Base-by-base conservation (phyloP, 108 stramenopile genomes). In the Asterionellopsis glacialis region DNA sequence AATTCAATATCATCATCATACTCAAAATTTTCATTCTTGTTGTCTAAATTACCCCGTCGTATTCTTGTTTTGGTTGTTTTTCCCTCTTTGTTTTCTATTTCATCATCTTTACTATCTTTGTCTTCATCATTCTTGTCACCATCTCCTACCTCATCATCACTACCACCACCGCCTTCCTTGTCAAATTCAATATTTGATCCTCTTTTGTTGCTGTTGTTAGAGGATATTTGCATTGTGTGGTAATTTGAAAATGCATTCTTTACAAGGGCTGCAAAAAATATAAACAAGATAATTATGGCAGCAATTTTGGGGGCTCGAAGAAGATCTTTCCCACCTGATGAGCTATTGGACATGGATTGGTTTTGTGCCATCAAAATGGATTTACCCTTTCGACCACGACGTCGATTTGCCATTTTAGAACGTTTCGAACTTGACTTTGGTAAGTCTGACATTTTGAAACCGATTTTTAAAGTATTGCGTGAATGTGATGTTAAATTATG, bases 231-330 rank as follows among this genome's bases (percentile, higher is more conserved):
- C 19, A 48, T 16, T 19, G 47, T 48, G 2, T 48, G 47, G 9
- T 19, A 48, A 48, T 48, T 48, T 16, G 19, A 19, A 9, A 48
- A 16, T 16, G 19, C 47, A 19, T 48, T 21, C 16, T 48, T 48
- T 4, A 48, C 47, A 48, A 21, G 19, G 19, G 47, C 47, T 48
- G 21, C 9, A 19, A 48, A 21, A 16, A 48, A 21, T 19, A 48
- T 21, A 7, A 16, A 4, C 47, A 48, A 16, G 1, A 48, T 48
- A 7, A 48, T 5, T 2, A 48, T 9, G 9, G 9, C 21, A 19
- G 19, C 47, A 48, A 48, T 19, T 9, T 48, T 48, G 2, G 47
- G 47, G 47, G 47, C 47, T 4, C 47, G 47, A 16, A 48, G 47
- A 19, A 21, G 47, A 9, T 48, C 47, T 48, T 33, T 33, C 5